These are phyloP conservation scores for Coemansia sp. DNA, from an alignment of 192 early-diverging fungal genomes.

Conservation along the genomic window DNA sequence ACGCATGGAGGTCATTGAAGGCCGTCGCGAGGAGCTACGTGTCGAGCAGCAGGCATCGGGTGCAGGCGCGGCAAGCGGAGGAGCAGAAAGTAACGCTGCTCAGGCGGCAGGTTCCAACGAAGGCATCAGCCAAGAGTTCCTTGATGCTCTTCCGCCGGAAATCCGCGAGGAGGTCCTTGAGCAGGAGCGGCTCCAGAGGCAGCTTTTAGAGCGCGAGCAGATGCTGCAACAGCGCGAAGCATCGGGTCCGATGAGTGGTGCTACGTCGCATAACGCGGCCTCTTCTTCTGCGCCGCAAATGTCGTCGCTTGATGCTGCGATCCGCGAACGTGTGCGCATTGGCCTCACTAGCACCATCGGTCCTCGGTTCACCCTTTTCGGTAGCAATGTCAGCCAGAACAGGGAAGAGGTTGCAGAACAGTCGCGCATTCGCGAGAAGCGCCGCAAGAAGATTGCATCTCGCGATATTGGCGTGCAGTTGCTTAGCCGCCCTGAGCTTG, in stretches of 20 bases:
- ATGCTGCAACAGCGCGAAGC: constrained; percentile 34
- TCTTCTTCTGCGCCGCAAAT: constrained; percentile 1
- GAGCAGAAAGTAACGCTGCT: neutral
- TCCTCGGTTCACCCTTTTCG: neutral
- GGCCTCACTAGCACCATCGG: constrained; percentile 9
- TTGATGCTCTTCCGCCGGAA: constrained; percentile 86
- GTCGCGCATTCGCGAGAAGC: constrained; percentile 34
- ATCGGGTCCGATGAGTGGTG: constrained; percentile 11
- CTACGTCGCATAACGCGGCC: neutral
- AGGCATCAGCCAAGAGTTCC: constrained; percentile 76
- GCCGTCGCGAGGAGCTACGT: constrained; percentile 66
- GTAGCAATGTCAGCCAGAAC: neutral
- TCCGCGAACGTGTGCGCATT: constrained; percentile 34
- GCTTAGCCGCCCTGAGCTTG: constrained; percentile 76
- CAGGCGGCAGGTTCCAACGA: constrained; percentile 24
- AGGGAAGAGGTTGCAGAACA: constrained; percentile 9
- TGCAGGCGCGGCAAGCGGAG: neutral
- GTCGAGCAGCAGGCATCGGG: constrained; percentile 18
- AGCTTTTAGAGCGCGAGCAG: constrained; percentile 61
- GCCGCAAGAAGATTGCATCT: constrained; percentile 46
- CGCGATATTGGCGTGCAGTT: constrained; percentile 55
- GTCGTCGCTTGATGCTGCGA: constrained; percentile 18
- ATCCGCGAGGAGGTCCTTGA: constrained; percentile 85
- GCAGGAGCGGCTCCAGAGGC: constrained; percentile 67
- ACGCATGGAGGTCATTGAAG: constrained; percentile 86